A percentile compares a stretch with the other conserved stretches of the same genome.
phyloP scores from a whole-genome alignment of 2,329 filamentous ascomycete species.

The Grosmannia serpens region DNA sequence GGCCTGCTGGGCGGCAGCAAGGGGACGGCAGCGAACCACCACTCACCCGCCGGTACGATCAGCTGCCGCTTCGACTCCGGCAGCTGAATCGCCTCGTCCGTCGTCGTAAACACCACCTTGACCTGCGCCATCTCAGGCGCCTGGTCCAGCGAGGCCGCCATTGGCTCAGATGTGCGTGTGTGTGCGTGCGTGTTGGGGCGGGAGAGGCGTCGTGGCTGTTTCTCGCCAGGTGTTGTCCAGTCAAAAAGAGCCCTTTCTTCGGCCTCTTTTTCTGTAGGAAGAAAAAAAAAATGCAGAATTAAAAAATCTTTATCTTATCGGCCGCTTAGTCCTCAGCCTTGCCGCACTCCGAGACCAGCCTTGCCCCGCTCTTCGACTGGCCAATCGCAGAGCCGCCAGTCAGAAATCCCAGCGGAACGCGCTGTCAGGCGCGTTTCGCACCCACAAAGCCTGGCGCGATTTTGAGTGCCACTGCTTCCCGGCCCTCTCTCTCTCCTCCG shows the following conservation, averaged over 20 bases:
- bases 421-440: neutral
- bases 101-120: slow-evolving; percentile 57
- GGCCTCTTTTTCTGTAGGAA: neutral
- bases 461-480: neutral
- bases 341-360: neutral
- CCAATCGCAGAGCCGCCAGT: neutral
- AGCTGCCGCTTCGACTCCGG: slow-evolving; percentile 51
- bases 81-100: slow-evolving; percentile 48
- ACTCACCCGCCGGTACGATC: slow-evolving; percentile 47
- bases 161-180: neutral
- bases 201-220: neutral
- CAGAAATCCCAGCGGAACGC: neutral
- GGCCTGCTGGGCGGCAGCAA: too few species aligned
- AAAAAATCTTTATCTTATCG: slow-evolving; percentile 2
- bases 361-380: neutral
- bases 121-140: slow-evolving; percentile 36
- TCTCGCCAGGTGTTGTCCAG: neutral
- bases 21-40: too few species aligned
- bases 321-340: neutral
- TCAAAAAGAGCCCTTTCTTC: neutral
- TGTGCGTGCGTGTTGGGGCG: neutral
- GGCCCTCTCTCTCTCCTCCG: neutral
- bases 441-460: neutral
- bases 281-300: neutral
- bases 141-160: neutral